Evolutionary conservation across 208 protist genomes (phyloP), one percentile per base, ranked within the genome.

Genomic region (Trypanosomatidae sp.): DNA sequence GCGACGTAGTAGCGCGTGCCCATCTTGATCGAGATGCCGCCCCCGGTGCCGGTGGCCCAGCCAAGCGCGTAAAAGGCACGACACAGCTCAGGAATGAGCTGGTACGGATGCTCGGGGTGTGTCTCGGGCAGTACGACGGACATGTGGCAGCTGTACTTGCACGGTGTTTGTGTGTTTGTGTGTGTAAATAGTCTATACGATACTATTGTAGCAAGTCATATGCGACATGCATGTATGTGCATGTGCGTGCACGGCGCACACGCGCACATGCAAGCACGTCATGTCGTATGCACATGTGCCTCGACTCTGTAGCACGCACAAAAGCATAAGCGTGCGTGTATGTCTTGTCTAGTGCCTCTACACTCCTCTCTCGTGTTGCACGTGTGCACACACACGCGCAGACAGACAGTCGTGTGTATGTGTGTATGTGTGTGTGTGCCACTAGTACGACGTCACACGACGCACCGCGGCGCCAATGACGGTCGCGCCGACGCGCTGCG

Each of bases 31-130:
- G 70, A 87, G 44, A 98, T 93, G 43, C 92, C 94, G 33, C 92
- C 93, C n/a, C 93, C 92, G 2, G 95, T 97, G 56, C 92, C 93
- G n/a, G 93, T 96, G 13, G 92, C 88, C 91, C 91, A 97, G 39
- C 90, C 92, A n/a, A 88, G 56, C 30, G 54, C 18, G 60, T 96
- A 97, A 53, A 97, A 97, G 15, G 62, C 61, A n/a, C 67, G 55
- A 59, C 92, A 96, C 5, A 97, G 63, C 58, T 96, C 79, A 10
- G 88, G 71, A 49, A 97, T 97, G 22, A 97, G 82, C 35, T 87
- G 65, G 37, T 74, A 71, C 6, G 85, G 84, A 48, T 93, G 66
- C 46, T 83, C 70, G 3, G 62, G 69, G 38, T 88, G 68, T 16
- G 60, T 57, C 20, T 67, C 54, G 21, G 66, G 41, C 15, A 76